phyloP scores from a whole-genome alignment of 1,284 basidiomycete species.

The Pseudozyma hubeiensis region DNA sequence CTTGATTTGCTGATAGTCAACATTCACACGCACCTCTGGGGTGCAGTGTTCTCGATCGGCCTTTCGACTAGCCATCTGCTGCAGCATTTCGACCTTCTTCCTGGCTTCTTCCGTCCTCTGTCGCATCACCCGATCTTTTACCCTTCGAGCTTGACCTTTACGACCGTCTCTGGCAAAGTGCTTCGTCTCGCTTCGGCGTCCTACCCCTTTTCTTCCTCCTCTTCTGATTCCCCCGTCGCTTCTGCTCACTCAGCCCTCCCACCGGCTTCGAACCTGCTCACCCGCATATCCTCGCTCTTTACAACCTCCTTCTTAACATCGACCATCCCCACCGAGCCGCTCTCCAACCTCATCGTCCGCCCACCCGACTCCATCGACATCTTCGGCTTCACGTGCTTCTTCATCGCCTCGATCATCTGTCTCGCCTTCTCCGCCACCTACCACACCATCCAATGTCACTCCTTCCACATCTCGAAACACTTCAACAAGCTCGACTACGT shows the following conservation, averaged over 20 bases:
- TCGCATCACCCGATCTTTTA: constrained; percentile 59
- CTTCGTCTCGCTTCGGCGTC: constrained; percentile 49
- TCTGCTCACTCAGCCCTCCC: neutral
- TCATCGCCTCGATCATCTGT: constrained; percentile 80
- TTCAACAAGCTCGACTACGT: constrained; percentile 64
- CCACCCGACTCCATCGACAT: constrained; percentile 76
- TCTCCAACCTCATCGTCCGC: constrained; percentile 28
- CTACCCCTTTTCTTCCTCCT: constrained; percentile 15
- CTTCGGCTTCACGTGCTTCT: constrained; percentile 77
- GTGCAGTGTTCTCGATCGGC: constrained; percentile 76
- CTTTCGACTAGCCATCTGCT: constrained; percentile 70
- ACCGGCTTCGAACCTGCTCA: constrained; percentile 2
- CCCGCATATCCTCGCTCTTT: constrained; percentile 8
- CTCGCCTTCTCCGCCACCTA: constrained; percentile 80
- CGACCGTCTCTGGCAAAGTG: constrained; percentile 41
- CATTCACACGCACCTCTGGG: constrained; percentile 87
- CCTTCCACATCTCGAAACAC: constrained; percentile 72
- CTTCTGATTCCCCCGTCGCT: neutral
- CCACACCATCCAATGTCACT: constrained; percentile 83
- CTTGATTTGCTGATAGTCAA: constrained; percentile 75
- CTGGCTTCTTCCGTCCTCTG: constrained; percentile 41
- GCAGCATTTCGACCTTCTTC: constrained; percentile 46
- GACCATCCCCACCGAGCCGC: neutral
- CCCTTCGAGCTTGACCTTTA: constrained; percentile 46
- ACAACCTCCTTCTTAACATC: constrained; percentile 4